Evolutionary conservation across 2,329 filamentous ascomycete species (phyloP), one percentile per base, ranked within the genome.

Genomic region (Claviceps humidiphila): DNA sequence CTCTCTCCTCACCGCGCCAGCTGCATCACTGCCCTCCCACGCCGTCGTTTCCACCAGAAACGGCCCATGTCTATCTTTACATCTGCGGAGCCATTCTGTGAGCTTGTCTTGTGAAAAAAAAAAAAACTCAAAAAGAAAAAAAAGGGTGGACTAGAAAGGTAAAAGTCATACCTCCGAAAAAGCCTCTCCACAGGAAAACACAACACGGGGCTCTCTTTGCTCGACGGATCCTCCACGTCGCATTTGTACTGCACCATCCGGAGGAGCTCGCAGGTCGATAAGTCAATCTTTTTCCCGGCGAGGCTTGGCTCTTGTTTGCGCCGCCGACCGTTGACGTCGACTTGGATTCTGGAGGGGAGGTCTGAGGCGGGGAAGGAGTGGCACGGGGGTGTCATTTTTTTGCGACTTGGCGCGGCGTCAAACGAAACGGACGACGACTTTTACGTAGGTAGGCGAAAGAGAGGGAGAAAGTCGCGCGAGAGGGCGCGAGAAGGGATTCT

Each of bases 11-110:
- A 24, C 3, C 30, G 14, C 42, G 9, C 16, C 4, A 30, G 26
- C 4, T 56, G 24, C 57, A 46, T 57, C 58, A 54, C 61, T 63
- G 54, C 64, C 71, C 66, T 84, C 80, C 80, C 80, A 84, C 44
- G 74, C 71, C 13, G 81, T 84, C 24, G 81, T 84, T 67, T 84
- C 81, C 44, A 82, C 76, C 63, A 71, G 75, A 58, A 84, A 84
- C 7, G 54, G 68, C 4, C 76, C 77, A 14, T 77, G 76, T 58
- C 68, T 73, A 64, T 82, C 79, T 54, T 70, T 68, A 63, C 81
- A 84, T 58, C 81, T 46, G 30, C 9, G 30, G 11, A 34, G 9
- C 9, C 30, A 34, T 34, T 34, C 30, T 34, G 30, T 34, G 3
- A 34, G 30, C 30, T 34, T 4, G 9, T 34, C 30, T 34, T 11